Base-by-base conservation (phyloP, 139 green algal genomes). In the Haematococcus lacustris region DNA sequence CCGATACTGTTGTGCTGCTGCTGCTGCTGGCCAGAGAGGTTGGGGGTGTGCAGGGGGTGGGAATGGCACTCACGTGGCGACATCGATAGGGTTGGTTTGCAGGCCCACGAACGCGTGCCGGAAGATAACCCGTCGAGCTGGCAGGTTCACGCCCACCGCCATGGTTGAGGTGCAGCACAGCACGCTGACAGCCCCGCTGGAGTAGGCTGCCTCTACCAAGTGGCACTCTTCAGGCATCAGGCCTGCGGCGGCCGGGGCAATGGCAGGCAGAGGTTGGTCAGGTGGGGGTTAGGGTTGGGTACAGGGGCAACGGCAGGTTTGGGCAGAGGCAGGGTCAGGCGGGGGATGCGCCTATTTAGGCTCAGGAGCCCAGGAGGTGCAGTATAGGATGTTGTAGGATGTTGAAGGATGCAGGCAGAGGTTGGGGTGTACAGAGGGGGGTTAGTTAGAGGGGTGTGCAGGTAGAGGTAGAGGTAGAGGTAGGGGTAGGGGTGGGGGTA, bases 111-210 rank as follows among this genome's bases (percentile, higher is more conserved):
- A 90, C 2, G 68, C 28, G 66, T 88, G 71, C 30, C 76, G 64
- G 78, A 97, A 93, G 71, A 97, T 94, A 62, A 97, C 93, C 3
- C 93, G 80, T 21, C 90, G 73, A 1, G 88, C 93, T 0, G 91
- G 91, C 77, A 97, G 86, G 80, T 97, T 97, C 50, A 97, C 91
- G 30, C 91, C 91, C 33, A 91, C 88, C 39, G 94, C 94, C 53
- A 99, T 78, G 0, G 94, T 98, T 69, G 91, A 95, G 3, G 96
- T 99, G 32, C 91, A 92, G 64, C 77, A 87, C 57, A 99, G 80
- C 65, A 99, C 91, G 0, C 78, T 87, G 21, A 98, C 74, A 2
- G 83, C 81, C 7, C 93, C 94, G 1, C 37, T 71, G 28, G 78
- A 71, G 78, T 88, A 99, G 1, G 77, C 90, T 0, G 21, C 7